A percentile compares a stretch with the other conserved stretches of the same genome.
These are phyloP conservation scores for Brettanomyces anomalus DNA, from an alignment of 805 yeast species.

Conservation along the genomic window DNA sequence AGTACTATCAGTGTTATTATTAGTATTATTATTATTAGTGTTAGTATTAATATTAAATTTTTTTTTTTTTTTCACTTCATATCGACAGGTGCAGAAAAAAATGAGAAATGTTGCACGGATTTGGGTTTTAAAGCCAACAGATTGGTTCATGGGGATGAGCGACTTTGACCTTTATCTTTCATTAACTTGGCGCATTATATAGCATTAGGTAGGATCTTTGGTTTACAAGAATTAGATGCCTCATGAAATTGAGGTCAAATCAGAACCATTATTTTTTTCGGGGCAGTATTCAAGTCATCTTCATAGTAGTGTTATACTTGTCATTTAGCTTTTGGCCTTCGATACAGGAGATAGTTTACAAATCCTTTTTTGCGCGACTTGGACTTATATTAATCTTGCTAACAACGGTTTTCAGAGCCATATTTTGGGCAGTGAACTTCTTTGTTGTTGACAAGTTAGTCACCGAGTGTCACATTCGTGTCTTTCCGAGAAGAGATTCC, in stretches of 20 bases:
- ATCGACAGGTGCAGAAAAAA: too few species aligned
- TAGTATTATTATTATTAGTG: too few species aligned
- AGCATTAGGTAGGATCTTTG: too few species aligned
- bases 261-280: not conserved
- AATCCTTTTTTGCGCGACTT: slow-evolving; percentile 3
- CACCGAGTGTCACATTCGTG: slow-evolving; percentile 2
- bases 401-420: slow-evolving; percentile 1
- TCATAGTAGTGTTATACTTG: not conserved
- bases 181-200: too few species aligned
- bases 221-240: not conserved
- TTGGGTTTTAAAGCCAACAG: too few species aligned
- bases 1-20: too few species aligned
- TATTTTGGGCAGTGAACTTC: slow-evolving; percentile 4
- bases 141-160: too few species aligned
- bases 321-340: not conserved
- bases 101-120: too few species aligned
- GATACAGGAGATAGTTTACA: not conserved
- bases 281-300: not conserved
- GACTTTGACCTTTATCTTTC: too few species aligned
- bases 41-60: too few species aligned
- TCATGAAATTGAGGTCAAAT: not conserved
- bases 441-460: slow-evolving; percentile 4
- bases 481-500: slow-evolving; percentile 10
- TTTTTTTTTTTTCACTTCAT: too few species aligned
- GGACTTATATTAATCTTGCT: slow-evolving; percentile 1